phyloP scores from a whole-genome alignment of 1,284 basidiomycete genomes.

The Pyrrhoderma noxium region DNA sequence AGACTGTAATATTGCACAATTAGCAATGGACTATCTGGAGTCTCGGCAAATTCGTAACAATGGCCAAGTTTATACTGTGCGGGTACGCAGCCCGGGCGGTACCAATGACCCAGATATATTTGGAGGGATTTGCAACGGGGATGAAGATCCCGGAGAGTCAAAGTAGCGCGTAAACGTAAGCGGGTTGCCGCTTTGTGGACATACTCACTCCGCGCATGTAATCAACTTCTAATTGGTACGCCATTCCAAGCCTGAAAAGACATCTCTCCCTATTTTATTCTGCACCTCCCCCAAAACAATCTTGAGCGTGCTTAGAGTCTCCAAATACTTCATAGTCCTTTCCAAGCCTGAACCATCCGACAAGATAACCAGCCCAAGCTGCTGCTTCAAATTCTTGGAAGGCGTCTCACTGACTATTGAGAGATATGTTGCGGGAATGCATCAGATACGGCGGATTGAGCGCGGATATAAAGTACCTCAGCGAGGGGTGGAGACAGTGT shows the following conservation, averaged over 20 bases:
- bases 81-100: slow-evolving; percentile 60
- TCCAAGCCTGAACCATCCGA: slow-evolving; percentile 86
- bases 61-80: slow-evolving; percentile 87
- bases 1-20: slow-evolving; percentile 89
- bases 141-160: slow-evolving; percentile 38
- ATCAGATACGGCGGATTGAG: slow-evolving; percentile 63
- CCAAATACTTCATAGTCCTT: slow-evolving; percentile 87
- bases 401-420: slow-evolving; percentile 68
- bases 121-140: slow-evolving; percentile 36
- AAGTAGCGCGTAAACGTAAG: slow-evolving; percentile 80
- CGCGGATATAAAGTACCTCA: slow-evolving; percentile 72
- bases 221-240: slow-evolving; percentile 65
- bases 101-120: slow-evolving; percentile 48
- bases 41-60: slow-evolving; percentile 71
- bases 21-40: slow-evolving; percentile 72
- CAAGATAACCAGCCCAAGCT: slow-evolving; percentile 62
- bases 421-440: slow-evolving; percentile 52
- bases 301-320: slow-evolving; percentile 61
- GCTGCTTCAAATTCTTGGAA: slow-evolving; percentile 85
- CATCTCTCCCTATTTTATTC: slow-evolving; percentile 66
- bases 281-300: slow-evolving; percentile 80
- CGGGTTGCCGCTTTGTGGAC: slow-evolving; percentile 76
- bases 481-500: slow-evolving; percentile 44
- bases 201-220: slow-evolving; percentile 59
- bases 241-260: slow-evolving; percentile 86